phyloP scores from a whole-genome alignment of 192 early-diverging fungal species.

The Coemansia sp. region DNA sequence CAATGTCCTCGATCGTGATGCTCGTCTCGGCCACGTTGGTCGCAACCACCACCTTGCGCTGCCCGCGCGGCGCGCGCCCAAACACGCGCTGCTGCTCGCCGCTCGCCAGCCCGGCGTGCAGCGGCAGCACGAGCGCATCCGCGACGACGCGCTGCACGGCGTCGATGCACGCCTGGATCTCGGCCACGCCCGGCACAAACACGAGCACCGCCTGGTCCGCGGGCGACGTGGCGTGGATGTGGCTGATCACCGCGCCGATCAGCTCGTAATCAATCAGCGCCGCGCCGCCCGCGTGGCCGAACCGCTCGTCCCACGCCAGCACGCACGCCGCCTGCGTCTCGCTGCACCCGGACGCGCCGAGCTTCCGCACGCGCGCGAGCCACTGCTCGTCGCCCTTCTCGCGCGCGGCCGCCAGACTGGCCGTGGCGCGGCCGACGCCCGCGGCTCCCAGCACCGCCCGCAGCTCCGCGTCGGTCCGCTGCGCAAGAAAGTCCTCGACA shows the following conservation, averaged over 20 bases:
- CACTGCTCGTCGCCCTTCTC: background rate
- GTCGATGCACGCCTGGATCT: slow-evolving; percentile 71
- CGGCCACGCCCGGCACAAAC: slow-evolving; percentile 72
- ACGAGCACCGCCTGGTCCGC: slow-evolving; percentile 60
- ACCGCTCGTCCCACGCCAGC: slow-evolving; percentile 27
- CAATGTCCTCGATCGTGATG: slow-evolving; percentile 68
- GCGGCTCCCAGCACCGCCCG: slow-evolving; percentile 12
- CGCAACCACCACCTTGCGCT: slow-evolving; percentile 82
- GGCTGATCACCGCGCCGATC: slow-evolving; percentile 56
- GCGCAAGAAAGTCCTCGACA: slow-evolving; percentile 37
- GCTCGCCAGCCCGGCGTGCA: slow-evolving; percentile 60
- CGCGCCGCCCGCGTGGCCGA: background rate
- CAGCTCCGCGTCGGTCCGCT: background rate
- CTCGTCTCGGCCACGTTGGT: slow-evolving; percentile 84
- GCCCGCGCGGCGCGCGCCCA: slow-evolving; percentile 31
- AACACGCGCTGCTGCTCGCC: slow-evolving; percentile 57
- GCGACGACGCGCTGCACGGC: slow-evolving; percentile 18
- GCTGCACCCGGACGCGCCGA: background rate
- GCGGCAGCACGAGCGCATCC: slow-evolving; percentile 49
- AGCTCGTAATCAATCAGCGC: slow-evolving; percentile 57
- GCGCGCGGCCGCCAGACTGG: background rate
- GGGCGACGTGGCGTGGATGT: slow-evolving; percentile 55
- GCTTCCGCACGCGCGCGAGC: background rate
- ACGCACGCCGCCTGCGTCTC: slow-evolving; percentile 7
- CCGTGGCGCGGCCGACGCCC: background rate